A percentile compares a stretch with the other conserved stretches of the same genome.
phyloP scores from a whole-genome alignment of 495 filamentous ascomycete genomes.

The Aspergillus campestris region DNA sequence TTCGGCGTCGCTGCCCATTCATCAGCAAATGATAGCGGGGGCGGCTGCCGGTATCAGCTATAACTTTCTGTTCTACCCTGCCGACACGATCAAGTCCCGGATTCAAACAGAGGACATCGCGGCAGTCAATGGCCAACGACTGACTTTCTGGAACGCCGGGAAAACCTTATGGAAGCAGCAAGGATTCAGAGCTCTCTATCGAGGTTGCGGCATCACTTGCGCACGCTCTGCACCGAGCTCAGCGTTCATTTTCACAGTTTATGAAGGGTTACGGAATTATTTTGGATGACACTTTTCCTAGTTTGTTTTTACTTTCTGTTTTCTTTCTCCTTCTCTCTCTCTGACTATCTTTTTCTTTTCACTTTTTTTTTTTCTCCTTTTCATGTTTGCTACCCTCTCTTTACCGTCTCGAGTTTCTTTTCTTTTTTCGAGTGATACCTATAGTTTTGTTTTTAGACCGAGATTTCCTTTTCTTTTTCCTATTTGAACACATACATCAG shows the following conservation, averaged over 20 bases:
- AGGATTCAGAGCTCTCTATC: conserved; percentile 77
- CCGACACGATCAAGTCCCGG: conserved; percentile 91
- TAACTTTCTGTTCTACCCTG: conserved; percentile 94
- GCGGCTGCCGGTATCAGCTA: conserved; percentile 88
- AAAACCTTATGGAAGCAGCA: conserved; percentile 68
- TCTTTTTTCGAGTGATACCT: conserved; percentile 12
- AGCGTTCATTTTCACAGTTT: conserved; percentile 95
- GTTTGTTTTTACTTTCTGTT: neutral
- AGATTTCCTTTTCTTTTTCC: conserved; percentile 4
- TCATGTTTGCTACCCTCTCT: neutral
- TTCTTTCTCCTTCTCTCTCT: neutral
- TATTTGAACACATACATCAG: no score
- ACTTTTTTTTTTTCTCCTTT: neutral
- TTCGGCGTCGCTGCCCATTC: conserved; percentile 34
- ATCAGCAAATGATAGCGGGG: conserved; percentile 79
- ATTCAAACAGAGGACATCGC: conserved; percentile 83
- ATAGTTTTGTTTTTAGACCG: conserved; percentile 8
- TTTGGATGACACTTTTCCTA: conserved; percentile 31
- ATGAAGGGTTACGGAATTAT: conserved; percentile 68
- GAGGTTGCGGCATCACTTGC: conserved; percentile 92
- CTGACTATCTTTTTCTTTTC: neutral
- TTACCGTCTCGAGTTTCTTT: neutral
- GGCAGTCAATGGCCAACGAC: conserved; percentile 25
- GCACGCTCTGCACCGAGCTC: conserved; percentile 80
- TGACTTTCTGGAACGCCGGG: conserved; percentile 62